Conservation (phyloP, 495 filamentous ascomycete genomes). For the Penicillium soppii region DNA sequence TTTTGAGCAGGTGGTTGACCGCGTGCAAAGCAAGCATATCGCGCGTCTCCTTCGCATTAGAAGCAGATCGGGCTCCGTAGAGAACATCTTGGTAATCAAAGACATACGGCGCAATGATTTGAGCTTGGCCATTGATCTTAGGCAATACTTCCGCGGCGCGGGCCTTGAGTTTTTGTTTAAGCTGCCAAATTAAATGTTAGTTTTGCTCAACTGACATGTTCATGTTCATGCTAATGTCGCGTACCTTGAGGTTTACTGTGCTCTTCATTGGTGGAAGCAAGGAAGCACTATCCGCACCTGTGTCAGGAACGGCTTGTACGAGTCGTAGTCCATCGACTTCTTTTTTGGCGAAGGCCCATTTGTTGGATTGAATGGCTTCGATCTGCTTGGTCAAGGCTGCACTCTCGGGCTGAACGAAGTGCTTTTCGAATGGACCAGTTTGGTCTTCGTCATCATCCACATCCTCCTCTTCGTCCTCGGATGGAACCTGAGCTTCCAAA, state of each 20-base stretch:
- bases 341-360: constrained; percentile 54
- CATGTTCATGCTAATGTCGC: neutral
- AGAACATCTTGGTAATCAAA: constrained; percentile 81
- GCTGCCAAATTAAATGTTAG: constrained; percentile 21
- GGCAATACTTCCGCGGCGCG: constrained; percentile 35
- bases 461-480: constrained; percentile 44
- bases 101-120: constrained; percentile 42
- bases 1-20: constrained; percentile 91
- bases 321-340: constrained; percentile 48
- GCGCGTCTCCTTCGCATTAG: constrained; percentile 64
- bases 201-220: neutral
- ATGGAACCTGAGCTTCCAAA: constrained; percentile 37
- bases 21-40: constrained; percentile 77
- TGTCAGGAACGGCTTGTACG: constrained; percentile 40
- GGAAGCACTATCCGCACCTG: constrained; percentile 20
- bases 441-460: constrained; percentile 35
- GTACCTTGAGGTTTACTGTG: constrained; percentile 38
- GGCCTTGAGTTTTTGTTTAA: constrained; percentile 46
- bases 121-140: constrained; percentile 30
- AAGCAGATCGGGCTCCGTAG: constrained; percentile 66
- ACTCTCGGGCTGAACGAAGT: constrained; percentile 68
- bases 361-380: constrained; percentile 48
- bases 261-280: constrained; percentile 38
- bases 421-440: constrained; percentile 74
- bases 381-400: constrained; percentile 53